Evolutionary conservation across 352 stramenopile genomes (phyloP), one percentile per base, ranked within the genome.

Genomic region (Globisporangium middletonii): DNA sequence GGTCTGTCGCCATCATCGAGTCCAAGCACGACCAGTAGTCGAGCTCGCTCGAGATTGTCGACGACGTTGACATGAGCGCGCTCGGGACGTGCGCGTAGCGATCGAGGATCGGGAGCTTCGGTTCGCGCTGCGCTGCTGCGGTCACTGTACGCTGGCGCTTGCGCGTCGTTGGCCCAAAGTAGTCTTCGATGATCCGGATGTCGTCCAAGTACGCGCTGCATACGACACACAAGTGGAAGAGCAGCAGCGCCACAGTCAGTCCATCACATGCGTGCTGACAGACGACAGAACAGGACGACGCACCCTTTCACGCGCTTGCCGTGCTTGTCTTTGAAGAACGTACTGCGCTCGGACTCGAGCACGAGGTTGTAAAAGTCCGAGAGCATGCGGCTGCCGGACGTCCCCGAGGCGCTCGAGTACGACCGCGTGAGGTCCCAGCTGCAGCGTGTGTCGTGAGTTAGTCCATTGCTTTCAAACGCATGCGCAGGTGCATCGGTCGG

Each of bases 291-390:
- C 3, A 23, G 41, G 2, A 41, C 2, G 12, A 19, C 58, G 37
- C 47, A 69, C 65, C 77, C 79, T 67, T 80, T 76, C 13, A 88
- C 48, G 30, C 65, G 75, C 33, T 83, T 72, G n/a, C 78, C 79
- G 11, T 72, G 55, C 15, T 54, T 53, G 64, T 91, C 73, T 30
- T 86, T 59, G 55, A 83, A 88, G 60, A 71, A 88, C 28, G 77
- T 73, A 58, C 72, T 85, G 63, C 86, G 77, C 54, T 88, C 78
- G 27, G 73, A 75, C 52, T 92, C 82, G 19, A 94, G 67, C 53
- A 90, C 69, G 53, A 82, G 78, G 60, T 84, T 89, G 69, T 91
- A 94, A 59, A 89, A 87, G 33, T 84, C 72, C 26, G 82, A 91
- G 23, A 94, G 65, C 71, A 94, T 65, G 47, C 82, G 82, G 57